A percentile compares a stretch with the other conserved stretches of the same genome.
Conservation (phyloP, 768 basidiomycete species). For the Rubroboletus satanas region DNA sequence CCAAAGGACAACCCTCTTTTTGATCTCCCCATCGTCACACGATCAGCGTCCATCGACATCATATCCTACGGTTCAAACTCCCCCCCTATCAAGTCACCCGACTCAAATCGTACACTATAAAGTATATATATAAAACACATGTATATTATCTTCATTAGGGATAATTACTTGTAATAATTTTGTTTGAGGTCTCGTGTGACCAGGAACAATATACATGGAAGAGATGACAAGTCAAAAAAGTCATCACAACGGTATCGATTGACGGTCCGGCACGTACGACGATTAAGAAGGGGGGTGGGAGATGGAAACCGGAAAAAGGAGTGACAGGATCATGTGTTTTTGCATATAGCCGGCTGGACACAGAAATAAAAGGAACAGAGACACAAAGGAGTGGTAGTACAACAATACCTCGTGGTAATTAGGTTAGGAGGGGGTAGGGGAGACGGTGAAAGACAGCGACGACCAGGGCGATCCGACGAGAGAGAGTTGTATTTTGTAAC, state of each 20-base stretch:
- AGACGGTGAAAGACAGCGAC: constrained; percentile 5
- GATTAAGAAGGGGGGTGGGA: not conserved
- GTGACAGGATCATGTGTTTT: constrained; percentile 12
- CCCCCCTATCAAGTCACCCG: not conserved
- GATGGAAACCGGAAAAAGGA: constrained; percentile 1
- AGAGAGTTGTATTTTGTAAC: constrained; percentile 5
- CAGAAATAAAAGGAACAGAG: not conserved
- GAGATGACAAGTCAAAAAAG: not conserved
- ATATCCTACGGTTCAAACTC: not conserved
- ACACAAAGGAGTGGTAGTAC: constrained; percentile 28
- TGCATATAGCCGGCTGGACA: constrained; percentile 12
- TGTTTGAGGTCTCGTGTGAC: not conserved
- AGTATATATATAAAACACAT: not conserved
- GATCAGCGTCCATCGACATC: not conserved
- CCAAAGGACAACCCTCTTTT: too few species aligned
- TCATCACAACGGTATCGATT: not conserved
- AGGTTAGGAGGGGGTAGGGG: constrained; percentile 6
- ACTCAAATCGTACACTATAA: not conserved
- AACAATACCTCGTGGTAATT: constrained; percentile 15
- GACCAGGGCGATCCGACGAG: not conserved
- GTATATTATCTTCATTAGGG: not conserved
- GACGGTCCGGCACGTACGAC: not conserved
- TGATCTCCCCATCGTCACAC: not conserved
- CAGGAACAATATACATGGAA: not conserved
- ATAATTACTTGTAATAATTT: not conserved